Evolutionary conservation across 176 grass and related monocot genomes (phyloP), one percentile per base, ranked within the genome.

Genomic region (Carex scoparia): DNA sequence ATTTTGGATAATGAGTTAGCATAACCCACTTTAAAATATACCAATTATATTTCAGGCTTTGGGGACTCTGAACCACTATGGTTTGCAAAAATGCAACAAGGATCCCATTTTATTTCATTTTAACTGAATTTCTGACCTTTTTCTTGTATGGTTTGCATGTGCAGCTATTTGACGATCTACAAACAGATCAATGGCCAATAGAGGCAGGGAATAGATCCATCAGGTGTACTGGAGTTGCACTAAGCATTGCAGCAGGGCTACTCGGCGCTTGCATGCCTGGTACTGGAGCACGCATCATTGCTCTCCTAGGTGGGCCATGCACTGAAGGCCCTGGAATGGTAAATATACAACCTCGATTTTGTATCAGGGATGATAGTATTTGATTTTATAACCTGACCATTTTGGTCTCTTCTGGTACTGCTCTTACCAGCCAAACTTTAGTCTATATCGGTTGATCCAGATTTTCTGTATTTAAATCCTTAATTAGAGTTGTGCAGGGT

Each of bases 281-380:
- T 71, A 99, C 96, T 32, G 96, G 96, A 3, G 96, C 96, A 62
- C 91, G 91, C 44, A 99, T 99, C 54, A 92, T 95, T 85, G 90
- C 93, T 13, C 84, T 99, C 70, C 87, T 99, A 42, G 93, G 96
- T 3, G 96, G 96, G 7, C 96, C 96, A 4, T 99, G 96, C 85
- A 99, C 93, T 0, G 90, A 95, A 65, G 96, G 93, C 53, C 96
- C 93, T 84, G 96, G 96, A 89, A 85, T 99, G 96, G 93, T 99
- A 99, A 89, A 89, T 12, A 65, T 80, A 37, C 10, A 65, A 86
- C 44, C 78, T 84, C 75, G 23, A 65, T 87, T 28, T 32, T 49
- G 2, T 59, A 58, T 76, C 35, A 51, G 14, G 23, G 46, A 56
- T 88, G 33, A 85, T 65, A 16, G 69, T 15, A 81, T 11, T 40